Percentiles rank a stretch among this genome's conserved stretches.
These are phyloP conservation scores for Anthoceros angustus DNA, from an alignment of 225 moss, liverwort and hornwort genomes.

Conservation along the genomic window DNA sequence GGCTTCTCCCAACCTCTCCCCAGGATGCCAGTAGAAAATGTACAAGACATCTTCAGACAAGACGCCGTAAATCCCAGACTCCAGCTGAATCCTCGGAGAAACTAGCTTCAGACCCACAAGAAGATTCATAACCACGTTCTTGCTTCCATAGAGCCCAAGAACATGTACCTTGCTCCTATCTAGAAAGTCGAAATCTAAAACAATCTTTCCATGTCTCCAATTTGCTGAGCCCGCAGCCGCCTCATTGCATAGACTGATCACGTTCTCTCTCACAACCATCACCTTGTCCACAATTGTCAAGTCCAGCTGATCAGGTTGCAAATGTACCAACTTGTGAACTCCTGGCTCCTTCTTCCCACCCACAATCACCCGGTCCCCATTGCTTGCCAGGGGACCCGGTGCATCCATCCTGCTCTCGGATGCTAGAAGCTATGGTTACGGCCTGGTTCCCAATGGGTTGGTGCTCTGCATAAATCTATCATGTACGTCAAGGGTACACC, in stretches of 20 bases:
- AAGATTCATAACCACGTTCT: constrained; percentile 22
- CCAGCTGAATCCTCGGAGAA: constrained; percentile 8
- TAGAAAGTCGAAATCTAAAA: constrained; percentile 15
- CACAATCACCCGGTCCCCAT: neutral
- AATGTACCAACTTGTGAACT: constrained; percentile 26
- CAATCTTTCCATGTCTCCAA: constrained; percentile 2
- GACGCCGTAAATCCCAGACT: constrained; percentile 28
- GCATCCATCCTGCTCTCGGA: too few relatives aligned
- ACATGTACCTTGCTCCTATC: constrained; percentile 10
- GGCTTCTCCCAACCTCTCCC: constrained; percentile 16
- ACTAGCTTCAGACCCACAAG: constrained; percentile 6
- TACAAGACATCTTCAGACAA: neutral
- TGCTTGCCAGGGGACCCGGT: neutral
- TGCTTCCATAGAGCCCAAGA: constrained; percentile 38
- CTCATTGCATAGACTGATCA: constrained; percentile 26
- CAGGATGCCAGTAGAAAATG: constrained; percentile 43
- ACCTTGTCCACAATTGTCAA: constrained; percentile 41
- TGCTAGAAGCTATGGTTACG: too few relatives aligned
- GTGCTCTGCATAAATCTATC: too few relatives aligned
- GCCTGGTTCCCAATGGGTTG: too few relatives aligned
- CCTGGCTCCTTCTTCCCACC: neutral
- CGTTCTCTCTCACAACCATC: constrained; percentile 16
- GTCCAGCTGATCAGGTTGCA: constrained; percentile 26
- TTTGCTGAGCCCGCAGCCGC: constrained; percentile 16
- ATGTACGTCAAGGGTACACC: too few relatives aligned